Percentiles rank a stretch among this genome's conserved stretches.
These are phyloP conservation scores for Panellus pusillus DNA, from an alignment of 768 basidiomycete genomes.

Conservation along the genomic window DNA sequence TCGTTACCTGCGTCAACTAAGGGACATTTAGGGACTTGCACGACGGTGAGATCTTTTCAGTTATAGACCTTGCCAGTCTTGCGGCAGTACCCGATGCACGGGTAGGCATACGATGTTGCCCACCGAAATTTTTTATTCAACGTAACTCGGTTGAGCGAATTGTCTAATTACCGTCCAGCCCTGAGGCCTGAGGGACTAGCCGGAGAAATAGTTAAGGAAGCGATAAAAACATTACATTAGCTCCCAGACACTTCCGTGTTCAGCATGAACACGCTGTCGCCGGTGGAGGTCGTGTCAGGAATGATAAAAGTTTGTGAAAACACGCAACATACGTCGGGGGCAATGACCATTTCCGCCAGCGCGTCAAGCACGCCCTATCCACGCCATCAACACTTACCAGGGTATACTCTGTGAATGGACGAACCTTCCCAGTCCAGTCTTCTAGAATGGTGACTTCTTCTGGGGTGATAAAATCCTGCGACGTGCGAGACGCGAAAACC, in stretches of 20 bases:
- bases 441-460: conserved; percentile 60
- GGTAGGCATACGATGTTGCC: too few species aligned
- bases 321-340: conserved; percentile 48
- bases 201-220: background rate
- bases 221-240: background rate
- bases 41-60: too few species aligned
- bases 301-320: conserved; percentile 2
- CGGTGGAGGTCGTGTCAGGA: conserved; percentile 5
- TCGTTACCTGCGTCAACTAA: too few species aligned
- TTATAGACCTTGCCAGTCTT: too few species aligned
- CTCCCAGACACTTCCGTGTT: conserved; percentile 61
- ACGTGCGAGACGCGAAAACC: conserved; percentile 76
- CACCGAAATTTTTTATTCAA: too few species aligned
- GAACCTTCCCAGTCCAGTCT: conserved; percentile 55
- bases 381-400: conserved; percentile 3
- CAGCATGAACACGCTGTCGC: conserved; percentile 41
- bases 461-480: conserved; percentile 75
- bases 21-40: too few species aligned
- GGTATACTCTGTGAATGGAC: conserved; percentile 16
- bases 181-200: background rate
- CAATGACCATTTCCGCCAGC: conserved; percentile 46
- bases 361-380: conserved; percentile 58
- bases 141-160: too few species aligned
- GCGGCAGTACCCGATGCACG: too few species aligned
- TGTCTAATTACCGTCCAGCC: background rate